phyloP scores from a whole-genome alignment of 306 rosid genomes.

The Senna tora region DNA sequence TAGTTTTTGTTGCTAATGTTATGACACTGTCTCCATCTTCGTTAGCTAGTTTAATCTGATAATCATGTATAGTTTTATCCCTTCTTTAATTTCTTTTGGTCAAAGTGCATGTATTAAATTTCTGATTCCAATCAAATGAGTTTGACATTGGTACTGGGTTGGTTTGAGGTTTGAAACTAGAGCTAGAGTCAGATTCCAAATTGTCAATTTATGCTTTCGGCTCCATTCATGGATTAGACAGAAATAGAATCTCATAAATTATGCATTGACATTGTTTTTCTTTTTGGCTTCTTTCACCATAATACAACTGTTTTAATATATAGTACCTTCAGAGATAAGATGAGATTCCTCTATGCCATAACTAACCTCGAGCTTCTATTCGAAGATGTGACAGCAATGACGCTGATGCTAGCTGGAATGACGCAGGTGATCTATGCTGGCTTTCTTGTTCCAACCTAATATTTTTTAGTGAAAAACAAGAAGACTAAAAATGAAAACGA shows the following conservation, averaged over 20 bases:
- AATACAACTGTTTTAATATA: conserved; percentile 7
- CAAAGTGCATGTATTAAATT: neutral
- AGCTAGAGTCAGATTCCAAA: conserved; percentile 23
- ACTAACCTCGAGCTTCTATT: conserved; percentile 39
- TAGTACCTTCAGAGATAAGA: neutral
- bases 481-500: neutral
- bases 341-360: conserved; percentile 35
- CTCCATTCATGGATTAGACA: conserved; percentile 43
- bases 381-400: conserved; percentile 34
- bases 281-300: conserved; percentile 13
- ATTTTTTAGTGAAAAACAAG: neutral
- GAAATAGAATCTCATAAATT: conserved; percentile 32
- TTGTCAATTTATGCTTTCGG: conserved; percentile 24
- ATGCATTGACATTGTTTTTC: conserved; percentile 31
- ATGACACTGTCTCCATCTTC: neutral
- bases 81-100: neutral
- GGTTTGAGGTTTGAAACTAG: conserved; percentile 21
- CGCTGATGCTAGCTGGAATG: neutral
- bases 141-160: neutral
- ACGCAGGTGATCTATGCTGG: neutral
- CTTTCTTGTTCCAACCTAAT: neutral
- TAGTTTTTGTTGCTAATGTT: conserved; percentile 14
- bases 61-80: neutral
- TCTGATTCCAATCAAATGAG: neutral
- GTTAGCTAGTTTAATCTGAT: conserved; percentile 4